A percentile compares a stretch with the other conserved stretches of the same genome.
Evolutionary conservation across 2,329 filamentous ascomycete species (phyloP).

Genomic region (Diaporthe vaccinii): DNA sequence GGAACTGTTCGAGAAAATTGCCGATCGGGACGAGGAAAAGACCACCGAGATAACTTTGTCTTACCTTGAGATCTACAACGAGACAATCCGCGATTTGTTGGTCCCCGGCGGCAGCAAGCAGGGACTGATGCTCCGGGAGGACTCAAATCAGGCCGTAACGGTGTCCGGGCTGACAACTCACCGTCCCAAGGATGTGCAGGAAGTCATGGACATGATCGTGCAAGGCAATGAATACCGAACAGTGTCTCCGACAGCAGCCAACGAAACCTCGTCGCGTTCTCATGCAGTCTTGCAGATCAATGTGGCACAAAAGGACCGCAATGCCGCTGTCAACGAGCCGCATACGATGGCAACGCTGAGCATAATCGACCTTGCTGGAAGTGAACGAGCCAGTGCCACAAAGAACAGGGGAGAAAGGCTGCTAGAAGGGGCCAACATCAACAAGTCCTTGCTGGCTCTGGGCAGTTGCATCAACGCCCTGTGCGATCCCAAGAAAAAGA

Average conservation of each 20-base stretch:
- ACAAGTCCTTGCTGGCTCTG: constrained; percentile 94
- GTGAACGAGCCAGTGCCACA: constrained; percentile 94
- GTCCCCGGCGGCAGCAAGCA: constrained; percentile 87
- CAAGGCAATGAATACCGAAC: constrained; percentile 94
- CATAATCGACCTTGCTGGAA: constrained; percentile 97
- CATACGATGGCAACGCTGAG: constrained; percentile 98
- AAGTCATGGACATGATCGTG: constrained; percentile 99
- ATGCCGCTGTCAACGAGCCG: constrained; percentile 91
- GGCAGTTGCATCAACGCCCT: constrained; percentile 99
- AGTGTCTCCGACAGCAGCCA: constrained; percentile 96
- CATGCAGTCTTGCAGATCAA: constrained; percentile 99
- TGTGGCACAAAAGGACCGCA: constrained; percentile 91
- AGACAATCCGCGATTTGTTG: constrained; percentile 95
- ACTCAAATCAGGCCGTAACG: constrained; percentile 92
- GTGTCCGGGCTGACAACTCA: constrained; percentile 93
- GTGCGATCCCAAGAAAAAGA: constrained; percentile 90
- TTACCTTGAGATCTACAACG: constrained; percentile 99
- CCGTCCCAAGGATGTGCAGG: constrained; percentile 88
- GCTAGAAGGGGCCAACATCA: constrained; percentile 97
- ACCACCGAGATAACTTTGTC: constrained; percentile 91
- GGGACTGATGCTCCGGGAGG: constrained; percentile 92
- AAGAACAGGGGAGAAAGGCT: constrained; percentile 95
- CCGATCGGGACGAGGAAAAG: constrained; percentile 88
- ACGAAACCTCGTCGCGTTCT: constrained; percentile 96
- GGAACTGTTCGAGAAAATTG: constrained; percentile 95